These are phyloP conservation scores for Tilletia indica DNA, from an alignment of 1,284 basidiomycete species.

Conservation along the genomic window DNA sequence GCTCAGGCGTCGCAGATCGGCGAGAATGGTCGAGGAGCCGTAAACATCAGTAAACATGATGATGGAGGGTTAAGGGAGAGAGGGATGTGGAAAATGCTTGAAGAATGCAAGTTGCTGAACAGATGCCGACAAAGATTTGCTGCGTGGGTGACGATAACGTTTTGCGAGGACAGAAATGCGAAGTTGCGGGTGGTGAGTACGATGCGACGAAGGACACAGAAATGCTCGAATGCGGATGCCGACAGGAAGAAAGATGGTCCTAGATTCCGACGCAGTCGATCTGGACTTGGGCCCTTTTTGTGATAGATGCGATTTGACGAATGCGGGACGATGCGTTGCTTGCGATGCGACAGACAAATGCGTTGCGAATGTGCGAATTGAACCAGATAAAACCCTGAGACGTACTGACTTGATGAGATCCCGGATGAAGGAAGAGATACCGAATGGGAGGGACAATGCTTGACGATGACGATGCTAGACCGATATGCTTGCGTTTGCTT, in stretches of 20 bases:
- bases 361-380: background rate
- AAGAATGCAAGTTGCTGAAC: background rate
- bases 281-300: background rate
- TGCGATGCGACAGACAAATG: too few relatives aligned
- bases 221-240: background rate
- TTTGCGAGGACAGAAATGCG: background rate
- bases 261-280: conserved; percentile 5
- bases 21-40: conserved; percentile 7
- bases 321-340: too few relatives aligned
- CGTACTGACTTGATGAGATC: background rate
- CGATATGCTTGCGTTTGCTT: background rate
- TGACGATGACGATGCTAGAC: conserved; percentile 9
- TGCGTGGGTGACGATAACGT: background rate
- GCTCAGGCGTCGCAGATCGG: background rate
- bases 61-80: too few relatives aligned
- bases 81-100: too few relatives aligned
- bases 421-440: background rate
- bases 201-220: background rate
- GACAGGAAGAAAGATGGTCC: background rate
- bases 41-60: conserved; percentile 12
- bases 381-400: too few relatives aligned
- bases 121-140: too few relatives aligned
- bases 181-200: background rate
- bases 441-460: background rate
- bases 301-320: too few relatives aligned